Conservation (phyloP, 345 rosid species). For the Corchorus olitorius region DNA sequence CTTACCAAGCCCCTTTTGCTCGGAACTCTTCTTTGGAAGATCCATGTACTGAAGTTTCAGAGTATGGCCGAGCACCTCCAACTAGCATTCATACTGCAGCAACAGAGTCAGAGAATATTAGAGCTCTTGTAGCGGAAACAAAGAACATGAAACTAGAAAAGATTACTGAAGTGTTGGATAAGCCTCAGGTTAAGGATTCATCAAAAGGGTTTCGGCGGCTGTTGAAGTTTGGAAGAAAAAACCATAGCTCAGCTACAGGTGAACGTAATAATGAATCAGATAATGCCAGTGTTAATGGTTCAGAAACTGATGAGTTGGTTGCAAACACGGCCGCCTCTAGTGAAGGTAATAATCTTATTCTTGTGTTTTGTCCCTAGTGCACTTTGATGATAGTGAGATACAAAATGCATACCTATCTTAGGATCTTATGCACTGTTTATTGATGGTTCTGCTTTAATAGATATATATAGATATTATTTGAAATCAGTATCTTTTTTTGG, state of each 20-base stretch:
- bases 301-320: constrained; percentile 41
- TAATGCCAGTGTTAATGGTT: constrained; percentile 27
- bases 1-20: constrained; percentile 75
- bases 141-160: constrained; percentile 49
- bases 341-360: constrained; percentile 47
- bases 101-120: constrained; percentile 38
- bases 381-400: background rate
- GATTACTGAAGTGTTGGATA: constrained; percentile 59
- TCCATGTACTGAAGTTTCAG: constrained; percentile 54
- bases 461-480: background rate
- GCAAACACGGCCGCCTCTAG: constrained; percentile 32
- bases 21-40: constrained; percentile 78
- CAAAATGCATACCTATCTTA: background rate
- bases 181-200: constrained; percentile 62
- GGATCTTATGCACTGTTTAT: background rate
- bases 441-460: background rate
- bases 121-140: constrained; percentile 46
- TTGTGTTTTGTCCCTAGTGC: constrained; percentile 14
- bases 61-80: constrained; percentile 58
- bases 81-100: constrained; percentile 37
- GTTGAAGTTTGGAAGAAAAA: constrained; percentile 79
- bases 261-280: constrained; percentile 46
- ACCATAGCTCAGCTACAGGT: constrained; percentile 48
- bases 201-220: constrained; percentile 70
- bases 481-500: background rate